These are phyloP conservation scores for Rhynchospora tenuis DNA, from an alignment of 176 grass and related monocot species.

Conservation along the genomic window DNA sequence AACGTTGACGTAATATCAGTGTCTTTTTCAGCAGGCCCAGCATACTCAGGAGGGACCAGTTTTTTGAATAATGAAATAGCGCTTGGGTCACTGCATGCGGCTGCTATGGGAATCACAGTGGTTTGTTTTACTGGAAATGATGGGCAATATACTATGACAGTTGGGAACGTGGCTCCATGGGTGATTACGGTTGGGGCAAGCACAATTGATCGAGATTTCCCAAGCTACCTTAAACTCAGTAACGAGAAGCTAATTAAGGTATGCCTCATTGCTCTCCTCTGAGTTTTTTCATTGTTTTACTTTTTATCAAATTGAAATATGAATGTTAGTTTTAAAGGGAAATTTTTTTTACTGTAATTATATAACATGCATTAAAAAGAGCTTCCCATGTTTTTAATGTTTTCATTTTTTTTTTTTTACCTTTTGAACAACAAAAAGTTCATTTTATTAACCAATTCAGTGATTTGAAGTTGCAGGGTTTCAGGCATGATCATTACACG, in stretches of 20 bases:
- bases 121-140: constrained; percentile 67
- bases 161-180: constrained; percentile 63
- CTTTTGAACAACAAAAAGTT: too few relatives aligned
- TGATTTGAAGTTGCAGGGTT: neutral
- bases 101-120: constrained; percentile 36
- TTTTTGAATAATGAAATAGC: constrained; percentile 38
- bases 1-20: constrained; percentile 64
- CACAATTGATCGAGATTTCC: constrained; percentile 67
- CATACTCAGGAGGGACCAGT: neutral
- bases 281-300: neutral
- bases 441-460: neutral
- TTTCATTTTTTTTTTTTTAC: neutral
- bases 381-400: neutral
- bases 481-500: too few relatives aligned
- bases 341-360: neutral
- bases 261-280: neutral
- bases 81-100: constrained; percentile 69
- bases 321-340: neutral
- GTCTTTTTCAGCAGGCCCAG: constrained; percentile 42
- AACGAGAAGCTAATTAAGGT: constrained; percentile 31
- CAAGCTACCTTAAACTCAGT: constrained; percentile 49
- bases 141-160: constrained; percentile 28
- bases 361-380: neutral
- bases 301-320: neutral
- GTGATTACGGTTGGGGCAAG: constrained; percentile 69